Conservation (phyloP, 441 rosid species). For the Erodium texanum region DNA sequence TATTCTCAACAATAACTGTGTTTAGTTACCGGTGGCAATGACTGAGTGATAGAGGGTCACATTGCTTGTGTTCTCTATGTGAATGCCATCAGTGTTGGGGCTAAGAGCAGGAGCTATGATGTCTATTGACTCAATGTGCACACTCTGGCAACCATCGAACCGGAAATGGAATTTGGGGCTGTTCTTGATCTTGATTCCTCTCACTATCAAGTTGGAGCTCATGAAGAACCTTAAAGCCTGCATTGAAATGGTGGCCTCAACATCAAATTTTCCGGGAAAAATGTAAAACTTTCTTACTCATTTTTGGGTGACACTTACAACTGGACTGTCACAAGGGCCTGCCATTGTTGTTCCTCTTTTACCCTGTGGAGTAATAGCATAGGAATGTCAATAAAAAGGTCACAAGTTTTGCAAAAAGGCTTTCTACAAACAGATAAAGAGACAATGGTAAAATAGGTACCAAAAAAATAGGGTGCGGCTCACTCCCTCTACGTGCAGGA, state of each 20-base stretch:
- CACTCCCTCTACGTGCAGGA: too few species aligned
- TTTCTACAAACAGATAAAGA: too few species aligned
- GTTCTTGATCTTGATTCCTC: slow-evolving; percentile 31
- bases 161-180: slow-evolving; percentile 45
- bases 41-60: slow-evolving; percentile 30
- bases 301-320: slow-evolving; percentile 23
- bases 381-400: not conserved
- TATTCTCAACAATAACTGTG: too few species aligned
- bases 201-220: slow-evolving; percentile 32
- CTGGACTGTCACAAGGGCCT: slow-evolving; percentile 44
- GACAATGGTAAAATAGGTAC: too few species aligned
- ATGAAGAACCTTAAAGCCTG: slow-evolving; percentile 43
- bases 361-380: slow-evolving; percentile 19
- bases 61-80: slow-evolving; percentile 37
- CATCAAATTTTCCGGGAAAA: not conserved
- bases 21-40: slow-evolving; percentile 31
- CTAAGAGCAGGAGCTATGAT: slow-evolving; percentile 34
- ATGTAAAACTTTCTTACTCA: not conserved
- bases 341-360: slow-evolving; percentile 23
- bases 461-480: too few species aligned
- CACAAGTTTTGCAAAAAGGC: too few species aligned
- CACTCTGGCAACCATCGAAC: slow-evolving; percentile 31
- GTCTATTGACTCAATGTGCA: slow-evolving; percentile 24
- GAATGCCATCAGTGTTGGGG: slow-evolving; percentile 49
- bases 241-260: not conserved